A percentile compares a stretch with the other conserved stretches of the same genome.
Evolutionary conservation across 2,329 filamentous ascomycete genomes (phyloP).

Genomic region (Fusarium goolgardi): DNA sequence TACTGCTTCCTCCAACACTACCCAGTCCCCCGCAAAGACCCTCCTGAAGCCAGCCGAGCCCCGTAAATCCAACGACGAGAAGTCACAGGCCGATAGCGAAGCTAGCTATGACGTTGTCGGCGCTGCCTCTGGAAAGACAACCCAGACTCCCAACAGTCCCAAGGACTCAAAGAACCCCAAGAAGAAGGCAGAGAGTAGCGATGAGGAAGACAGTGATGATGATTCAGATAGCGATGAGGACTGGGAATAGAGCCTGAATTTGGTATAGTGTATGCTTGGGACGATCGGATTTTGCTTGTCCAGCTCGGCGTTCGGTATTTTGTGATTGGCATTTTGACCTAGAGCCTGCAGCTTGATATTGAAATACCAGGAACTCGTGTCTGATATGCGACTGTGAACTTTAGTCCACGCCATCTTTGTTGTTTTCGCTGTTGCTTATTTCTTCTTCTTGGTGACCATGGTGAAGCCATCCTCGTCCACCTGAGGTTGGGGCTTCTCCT

Average conservation of each 20-base stretch:
- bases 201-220: slow-evolving; percentile 23
- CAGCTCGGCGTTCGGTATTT: slow-evolving; percentile 51
- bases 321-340: slow-evolving; percentile 39
- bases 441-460: slow-evolving; percentile 75
- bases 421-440: slow-evolving; percentile 46
- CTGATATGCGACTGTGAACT: slow-evolving; percentile 17
- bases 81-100: slow-evolving; percentile 92
- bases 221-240: slow-evolving; percentile 68
- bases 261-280: slow-evolving; percentile 25
- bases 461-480: slow-evolving; percentile 87
- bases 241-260: slow-evolving; percentile 70
- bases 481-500: slow-evolving; percentile 75
- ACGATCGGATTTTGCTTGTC: slow-evolving; percentile 39
- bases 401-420: slow-evolving; percentile 15
- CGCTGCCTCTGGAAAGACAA: slow-evolving; percentile 78
- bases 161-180: slow-evolving; percentile 67
- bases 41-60: slow-evolving; percentile 72
- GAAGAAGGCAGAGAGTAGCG: slow-evolving; percentile 25
- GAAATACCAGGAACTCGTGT: slow-evolving; percentile 43
- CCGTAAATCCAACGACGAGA: slow-evolving; percentile 85
- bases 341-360: slow-evolving; percentile 42
- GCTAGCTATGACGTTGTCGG: slow-evolving; percentile 95
- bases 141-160: slow-evolving; percentile 77
- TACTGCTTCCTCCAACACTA: slow-evolving; percentile 68
- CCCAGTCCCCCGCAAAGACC: slow-evolving; percentile 62